A percentile compares a stretch with the other conserved stretches of the same genome.
Evolutionary conservation across 352 stramenopile species (phyloP).

Genomic region (Phytophthora pisi): DNA sequence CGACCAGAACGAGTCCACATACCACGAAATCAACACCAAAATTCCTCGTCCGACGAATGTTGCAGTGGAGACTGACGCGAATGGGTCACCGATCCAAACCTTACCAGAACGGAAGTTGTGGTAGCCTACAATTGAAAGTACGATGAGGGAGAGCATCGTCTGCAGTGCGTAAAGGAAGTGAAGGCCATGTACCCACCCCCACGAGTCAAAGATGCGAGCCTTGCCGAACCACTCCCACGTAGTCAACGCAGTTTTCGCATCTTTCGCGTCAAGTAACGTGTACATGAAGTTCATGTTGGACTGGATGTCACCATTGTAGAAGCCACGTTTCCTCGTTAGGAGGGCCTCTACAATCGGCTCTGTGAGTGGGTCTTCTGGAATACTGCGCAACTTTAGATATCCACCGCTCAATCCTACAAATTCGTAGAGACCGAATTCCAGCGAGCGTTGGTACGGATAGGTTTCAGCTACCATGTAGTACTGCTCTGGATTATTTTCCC

Average conservation of each 20-base stretch:
- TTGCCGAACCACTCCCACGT: slow-evolving; percentile 27
- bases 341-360: no score
- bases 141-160: slow-evolving; percentile 15
- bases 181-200: slow-evolving; percentile 40
- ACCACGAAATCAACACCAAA: slow-evolving; percentile 34
- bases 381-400: no score
- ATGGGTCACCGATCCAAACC: slow-evolving; percentile 46
- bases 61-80: slow-evolving; percentile 36
- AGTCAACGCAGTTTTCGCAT: slow-evolving; percentile 14
- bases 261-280: slow-evolving; percentile 22
- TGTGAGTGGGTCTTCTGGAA: no score
- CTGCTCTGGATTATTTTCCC: neutral
- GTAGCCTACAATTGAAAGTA: slow-evolving; percentile 33
- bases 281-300: slow-evolving; percentile 30
- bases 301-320: slow-evolving; percentile 28
- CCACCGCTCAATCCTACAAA: no score
- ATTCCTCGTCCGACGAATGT: slow-evolving; percentile 23
- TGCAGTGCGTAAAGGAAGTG: slow-evolving; percentile 29
- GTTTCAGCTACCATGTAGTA: no score
- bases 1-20: slow-evolving; percentile 37
- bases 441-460: no score
- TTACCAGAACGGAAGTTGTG: slow-evolving; percentile 32
- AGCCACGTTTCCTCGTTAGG: neutral
- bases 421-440: no score
- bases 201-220: slow-evolving; percentile 35